phyloP scores from a whole-genome alignment of 176 grass and related monocot species.

The Areca catechu region DNA sequence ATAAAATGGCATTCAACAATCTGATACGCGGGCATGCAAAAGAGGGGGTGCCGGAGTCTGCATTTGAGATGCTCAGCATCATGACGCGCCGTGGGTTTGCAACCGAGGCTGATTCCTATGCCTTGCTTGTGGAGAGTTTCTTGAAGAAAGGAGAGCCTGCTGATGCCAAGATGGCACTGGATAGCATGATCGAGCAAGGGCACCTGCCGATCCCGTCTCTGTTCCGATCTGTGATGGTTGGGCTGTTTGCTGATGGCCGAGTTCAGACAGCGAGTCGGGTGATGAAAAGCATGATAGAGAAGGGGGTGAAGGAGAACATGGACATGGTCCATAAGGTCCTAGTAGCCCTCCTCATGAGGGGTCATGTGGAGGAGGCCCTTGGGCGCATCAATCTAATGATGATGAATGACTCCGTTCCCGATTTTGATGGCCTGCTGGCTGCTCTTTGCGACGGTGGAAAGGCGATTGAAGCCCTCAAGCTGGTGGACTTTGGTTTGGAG shows the following conservation, averaged over 20 bases:
- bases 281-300: slow-evolving; percentile 94
- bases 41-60: slow-evolving; percentile 49
- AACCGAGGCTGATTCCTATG: slow-evolving; percentile 49
- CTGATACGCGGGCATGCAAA: slow-evolving; percentile 79
- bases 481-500: slow-evolving; percentile 69
- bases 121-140: slow-evolving; percentile 63
- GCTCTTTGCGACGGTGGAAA: slow-evolving; percentile 59
- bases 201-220: slow-evolving; percentile 60
- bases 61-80: slow-evolving; percentile 66
- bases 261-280: slow-evolving; percentile 85
- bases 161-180: slow-evolving; percentile 67
- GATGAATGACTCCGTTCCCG: slow-evolving; percentile 52
- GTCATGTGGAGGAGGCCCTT: slow-evolving; percentile 81
- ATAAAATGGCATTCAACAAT: slow-evolving; percentile 68
- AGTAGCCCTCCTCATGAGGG: slow-evolving; percentile 68
- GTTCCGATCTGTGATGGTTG: slow-evolving; percentile 72
- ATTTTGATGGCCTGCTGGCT: slow-evolving; percentile 56
- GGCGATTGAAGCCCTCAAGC: slow-evolving; percentile 72
- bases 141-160: slow-evolving; percentile 62
- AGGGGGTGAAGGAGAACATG: slow-evolving; percentile 82
- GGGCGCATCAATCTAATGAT: slow-evolving; percentile 75
- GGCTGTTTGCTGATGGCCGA: slow-evolving; percentile 44
- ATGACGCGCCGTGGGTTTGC: slow-evolving; percentile 52
- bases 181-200: slow-evolving; percentile 90
- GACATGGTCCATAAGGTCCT: slow-evolving; percentile 61